A percentile compares a stretch with the other conserved stretches of the same genome.
These are phyloP conservation scores for Discostella stelligeroides DNA, from an alignment of 108 stramenopile species.

Conservation along the genomic window DNA sequence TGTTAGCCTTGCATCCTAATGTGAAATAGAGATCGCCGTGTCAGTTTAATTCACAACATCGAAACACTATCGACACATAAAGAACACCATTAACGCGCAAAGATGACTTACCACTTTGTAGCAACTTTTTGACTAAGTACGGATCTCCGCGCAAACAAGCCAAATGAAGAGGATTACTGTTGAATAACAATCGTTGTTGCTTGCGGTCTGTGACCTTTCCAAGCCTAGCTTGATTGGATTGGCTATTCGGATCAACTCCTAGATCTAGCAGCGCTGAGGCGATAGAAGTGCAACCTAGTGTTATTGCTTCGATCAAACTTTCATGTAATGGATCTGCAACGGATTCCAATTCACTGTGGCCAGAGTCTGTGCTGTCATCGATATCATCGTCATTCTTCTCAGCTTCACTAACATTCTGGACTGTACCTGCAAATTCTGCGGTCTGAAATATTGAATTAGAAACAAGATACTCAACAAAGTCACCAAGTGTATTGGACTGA, in stretches of 20 bases:
- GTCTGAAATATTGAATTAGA: constrained; percentile 25
- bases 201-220: constrained; percentile 41
- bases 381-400: no score
- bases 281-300: constrained; percentile 52
- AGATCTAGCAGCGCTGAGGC: constrained; percentile 59
- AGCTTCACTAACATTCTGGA: neutral
- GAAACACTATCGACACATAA: neutral
- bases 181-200: constrained; percentile 49
- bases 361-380: neutral
- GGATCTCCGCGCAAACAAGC: constrained; percentile 66
- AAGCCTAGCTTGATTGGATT: constrained; percentile 37
- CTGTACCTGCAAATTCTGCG: neutral
- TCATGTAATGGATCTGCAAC: constrained; percentile 51
- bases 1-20: constrained; percentile 58
- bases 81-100: neutral
- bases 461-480: constrained; percentile 76
- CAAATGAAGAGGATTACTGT: constrained; percentile 70
- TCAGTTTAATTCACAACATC: no score
- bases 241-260: constrained; percentile 69
- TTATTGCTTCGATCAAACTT: constrained; percentile 63
- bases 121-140: constrained; percentile 50
- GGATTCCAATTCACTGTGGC: constrained; percentile 3
- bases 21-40: neutral
- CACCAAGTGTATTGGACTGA: constrained; percentile 58
- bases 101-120: constrained; percentile 38